These are phyloP conservation scores for Podospora conica DNA, from an alignment of 495 filamentous ascomycete species.

Conservation along the genomic window DNA sequence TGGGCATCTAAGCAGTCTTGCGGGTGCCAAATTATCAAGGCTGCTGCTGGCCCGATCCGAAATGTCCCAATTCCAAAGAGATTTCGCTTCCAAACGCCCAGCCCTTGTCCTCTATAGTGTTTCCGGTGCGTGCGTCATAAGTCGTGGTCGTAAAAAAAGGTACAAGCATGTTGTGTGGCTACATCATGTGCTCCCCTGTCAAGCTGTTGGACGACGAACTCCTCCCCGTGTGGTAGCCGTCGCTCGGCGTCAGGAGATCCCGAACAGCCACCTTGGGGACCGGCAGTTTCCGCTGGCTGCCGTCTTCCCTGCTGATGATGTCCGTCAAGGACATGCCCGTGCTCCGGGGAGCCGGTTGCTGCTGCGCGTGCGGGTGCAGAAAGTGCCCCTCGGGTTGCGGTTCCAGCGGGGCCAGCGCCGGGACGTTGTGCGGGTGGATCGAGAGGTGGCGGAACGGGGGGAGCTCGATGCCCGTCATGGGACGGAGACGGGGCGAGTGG, in stretches of 20 bases:
- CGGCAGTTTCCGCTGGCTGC: slow-evolving; percentile 88
- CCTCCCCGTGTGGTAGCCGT: slow-evolving; percentile 50
- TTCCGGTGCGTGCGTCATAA: slow-evolving; percentile 16
- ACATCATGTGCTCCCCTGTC: slow-evolving; percentile 38
- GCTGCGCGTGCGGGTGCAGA: slow-evolving; percentile 31
- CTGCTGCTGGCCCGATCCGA: neutral
- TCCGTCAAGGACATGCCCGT: slow-evolving; percentile 75
- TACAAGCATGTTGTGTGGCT: slow-evolving; percentile 18
- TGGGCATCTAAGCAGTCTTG: neutral
- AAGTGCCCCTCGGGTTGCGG: slow-evolving; percentile 54
- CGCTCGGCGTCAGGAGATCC: slow-evolving; percentile 65
- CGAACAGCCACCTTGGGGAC: slow-evolving; percentile 85
- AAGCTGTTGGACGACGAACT: slow-evolving; percentile 45
- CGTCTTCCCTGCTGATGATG: slow-evolving; percentile 83
- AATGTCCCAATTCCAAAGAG: slow-evolving; percentile 11
- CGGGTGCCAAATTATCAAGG: neutral
- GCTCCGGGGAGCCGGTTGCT: slow-evolving; percentile 37
- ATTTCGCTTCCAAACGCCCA: neutral
- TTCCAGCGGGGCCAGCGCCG: slow-evolving; percentile 89
- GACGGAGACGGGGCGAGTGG: slow-evolving; percentile 87
- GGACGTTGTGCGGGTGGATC: slow-evolving; percentile 65
- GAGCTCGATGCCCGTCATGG: slow-evolving; percentile 61
- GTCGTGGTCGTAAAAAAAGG: slow-evolving; percentile 23
- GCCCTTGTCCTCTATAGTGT: slow-evolving; percentile 5
- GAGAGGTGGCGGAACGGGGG: slow-evolving; percentile 86